A percentile compares a stretch with the other conserved stretches of the same genome.
These are phyloP conservation scores for Phoenix dactylifera DNA, from an alignment of 176 grass and related monocot species.

Conservation along the genomic window DNA sequence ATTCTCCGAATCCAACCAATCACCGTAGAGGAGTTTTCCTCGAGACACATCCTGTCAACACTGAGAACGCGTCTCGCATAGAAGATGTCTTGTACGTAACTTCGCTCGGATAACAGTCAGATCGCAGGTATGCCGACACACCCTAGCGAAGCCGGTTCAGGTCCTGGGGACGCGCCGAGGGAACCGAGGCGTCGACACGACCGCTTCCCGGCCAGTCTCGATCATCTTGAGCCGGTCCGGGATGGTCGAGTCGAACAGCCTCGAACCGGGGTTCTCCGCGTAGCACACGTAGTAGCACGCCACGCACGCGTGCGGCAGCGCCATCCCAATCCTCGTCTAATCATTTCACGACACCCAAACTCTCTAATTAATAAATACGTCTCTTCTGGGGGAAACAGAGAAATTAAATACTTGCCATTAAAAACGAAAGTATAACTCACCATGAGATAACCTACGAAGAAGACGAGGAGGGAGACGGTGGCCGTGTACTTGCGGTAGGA, in stretches of 20 bases:
- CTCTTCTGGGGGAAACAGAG: too few species aligned
- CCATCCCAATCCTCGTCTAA: conserved; percentile 97
- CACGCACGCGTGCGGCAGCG: conserved; percentile 91
- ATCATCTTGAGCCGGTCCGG: conserved; percentile 28
- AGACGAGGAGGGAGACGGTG: conserved; percentile 77
- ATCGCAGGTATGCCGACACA: too few species aligned
- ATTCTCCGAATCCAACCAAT: too few species aligned
- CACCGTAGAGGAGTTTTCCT: too few species aligned
- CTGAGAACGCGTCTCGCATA: too few species aligned
- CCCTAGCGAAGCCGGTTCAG: background rate
- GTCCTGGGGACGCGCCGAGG: conserved; percentile 32
- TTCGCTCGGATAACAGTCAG: too few species aligned
- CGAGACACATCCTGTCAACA: too few species aligned
- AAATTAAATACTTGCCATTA: background rate
- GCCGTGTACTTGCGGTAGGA: conserved; percentile 69
- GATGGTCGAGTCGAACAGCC: conserved; percentile 64
- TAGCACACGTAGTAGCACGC: conserved; percentile 93
- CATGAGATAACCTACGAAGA: conserved; percentile 96
- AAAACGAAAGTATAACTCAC: conserved; percentile 6
- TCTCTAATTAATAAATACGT: too few species aligned
- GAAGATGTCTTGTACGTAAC: too few species aligned
- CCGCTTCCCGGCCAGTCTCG: conserved; percentile 15
- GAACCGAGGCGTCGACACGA: conserved; percentile 57
- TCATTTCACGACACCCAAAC: background rate
- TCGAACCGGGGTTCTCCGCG: conserved; percentile 59